Evolutionary conservation across 768 basidiomycete species (phyloP).

Genomic region (Flagelloscypha sp.): DNA sequence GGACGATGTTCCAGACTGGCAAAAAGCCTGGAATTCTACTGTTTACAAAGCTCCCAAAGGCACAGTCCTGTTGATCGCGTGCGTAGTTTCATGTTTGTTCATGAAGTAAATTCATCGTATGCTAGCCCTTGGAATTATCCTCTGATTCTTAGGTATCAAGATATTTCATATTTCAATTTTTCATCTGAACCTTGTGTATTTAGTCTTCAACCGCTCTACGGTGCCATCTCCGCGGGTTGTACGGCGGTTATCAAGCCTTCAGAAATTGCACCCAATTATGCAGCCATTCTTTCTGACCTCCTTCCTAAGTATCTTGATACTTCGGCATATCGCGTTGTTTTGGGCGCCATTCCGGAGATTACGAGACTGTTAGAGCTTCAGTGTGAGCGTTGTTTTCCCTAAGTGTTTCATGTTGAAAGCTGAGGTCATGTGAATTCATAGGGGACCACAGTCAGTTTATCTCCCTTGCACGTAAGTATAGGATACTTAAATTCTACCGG

Average conservation of each 20-base stretch:
- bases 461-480: not conserved
- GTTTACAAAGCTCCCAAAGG: constrained; percentile 54
- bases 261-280: constrained; percentile 44
- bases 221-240: constrained; percentile 71
- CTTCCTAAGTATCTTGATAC: constrained; percentile 49
- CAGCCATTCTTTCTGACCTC: constrained; percentile 43
- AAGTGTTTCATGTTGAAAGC: too few relatives aligned
- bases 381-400: constrained; percentile 36
- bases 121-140: constrained; percentile 65
- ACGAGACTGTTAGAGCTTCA: constrained; percentile 26
- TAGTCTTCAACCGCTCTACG: constrained; percentile 48
- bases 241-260: constrained; percentile 61
- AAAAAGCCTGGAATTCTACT: constrained; percentile 44
- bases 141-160: constrained; percentile 35
- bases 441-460: not conserved
- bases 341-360: constrained; percentile 34
- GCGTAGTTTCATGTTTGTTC: too few relatives aligned
- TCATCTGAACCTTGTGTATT: constrained; percentile 62
- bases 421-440: too few relatives aligned
- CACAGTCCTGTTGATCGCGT: constrained; percentile 54
- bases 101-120: not conserved
- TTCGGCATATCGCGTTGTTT: constrained; percentile 43
- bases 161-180: constrained; percentile 29
- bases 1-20: constrained; percentile 31
- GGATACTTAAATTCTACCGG: not conserved